A percentile compares a stretch with the other conserved stretches of the same genome.
phyloP scores from a whole-genome alignment of 78 protist genomes.

The Pigoraptor vietnamica region DNA sequence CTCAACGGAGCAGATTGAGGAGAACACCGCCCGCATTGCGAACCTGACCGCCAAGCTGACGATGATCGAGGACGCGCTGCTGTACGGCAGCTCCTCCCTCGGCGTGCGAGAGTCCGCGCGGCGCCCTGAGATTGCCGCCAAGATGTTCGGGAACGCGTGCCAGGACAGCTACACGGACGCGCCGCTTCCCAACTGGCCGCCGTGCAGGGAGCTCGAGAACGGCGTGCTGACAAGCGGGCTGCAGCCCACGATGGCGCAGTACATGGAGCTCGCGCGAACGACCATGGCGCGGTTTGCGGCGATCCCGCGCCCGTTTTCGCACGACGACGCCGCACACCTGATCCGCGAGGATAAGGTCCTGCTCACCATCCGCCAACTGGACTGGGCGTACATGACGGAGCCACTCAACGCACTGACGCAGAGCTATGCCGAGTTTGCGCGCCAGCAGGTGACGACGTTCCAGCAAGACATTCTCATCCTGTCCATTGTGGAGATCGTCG shows the following conservation, averaged over 20 bases:
- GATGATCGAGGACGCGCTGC: not conserved
- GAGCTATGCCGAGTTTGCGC: not conserved
- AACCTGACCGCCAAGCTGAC: not conserved
- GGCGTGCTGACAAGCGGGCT: not conserved
- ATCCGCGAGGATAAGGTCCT: not conserved
- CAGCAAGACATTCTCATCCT: not conserved
- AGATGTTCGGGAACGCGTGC: not conserved
- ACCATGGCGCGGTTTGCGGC: no score
- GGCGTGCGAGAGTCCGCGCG: not conserved
- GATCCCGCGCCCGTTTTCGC: not conserved
- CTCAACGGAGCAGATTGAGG: not conserved
- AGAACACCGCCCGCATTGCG: not conserved
- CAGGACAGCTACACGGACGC: not conserved
- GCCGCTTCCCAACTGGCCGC: not conserved
- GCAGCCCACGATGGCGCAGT: no score
- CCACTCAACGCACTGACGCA: not conserved
- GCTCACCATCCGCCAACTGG: not conserved
- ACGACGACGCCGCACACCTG: not conserved
- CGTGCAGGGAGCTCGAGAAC: not conserved
- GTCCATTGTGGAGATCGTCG: not conserved
- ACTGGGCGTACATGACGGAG: not conserved
- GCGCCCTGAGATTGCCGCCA: not conserved
- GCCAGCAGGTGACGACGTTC: not conserved
- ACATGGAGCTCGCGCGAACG: no score
- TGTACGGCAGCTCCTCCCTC: not conserved